Evolutionary conservation across 2,329 filamentous ascomycete species (phyloP).

Genomic region (Ophiocordyceps camponoti-floridani): DNA sequence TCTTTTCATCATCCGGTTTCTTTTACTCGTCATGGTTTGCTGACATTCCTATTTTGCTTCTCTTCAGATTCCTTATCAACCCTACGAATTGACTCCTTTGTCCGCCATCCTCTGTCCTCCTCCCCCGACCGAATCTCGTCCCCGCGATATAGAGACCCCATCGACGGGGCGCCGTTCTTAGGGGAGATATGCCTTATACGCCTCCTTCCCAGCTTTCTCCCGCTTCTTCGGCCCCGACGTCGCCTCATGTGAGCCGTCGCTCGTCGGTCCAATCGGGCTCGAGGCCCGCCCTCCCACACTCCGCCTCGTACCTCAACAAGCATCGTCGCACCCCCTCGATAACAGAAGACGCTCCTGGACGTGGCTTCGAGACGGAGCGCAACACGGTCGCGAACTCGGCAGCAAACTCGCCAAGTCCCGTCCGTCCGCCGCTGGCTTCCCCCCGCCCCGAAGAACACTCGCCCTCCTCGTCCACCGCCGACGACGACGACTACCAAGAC

Average conservation of each 20-base stretch:
- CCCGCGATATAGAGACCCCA: background rate
- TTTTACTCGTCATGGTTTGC: background rate
- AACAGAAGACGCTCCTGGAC: slow-evolving; percentile 10
- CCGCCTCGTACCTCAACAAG: slow-evolving; percentile 46
- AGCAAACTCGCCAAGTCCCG: slow-evolving; percentile 60
- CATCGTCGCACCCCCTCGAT: slow-evolving; percentile 41
- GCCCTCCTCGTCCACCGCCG: slow-evolving; percentile 70
- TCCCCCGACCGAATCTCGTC: background rate
- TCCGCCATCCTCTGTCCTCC: background rate
- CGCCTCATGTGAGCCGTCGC: slow-evolving; percentile 39
- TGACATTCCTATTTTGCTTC: background rate
- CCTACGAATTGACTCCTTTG: background rate
- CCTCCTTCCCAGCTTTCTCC: slow-evolving; percentile 53
- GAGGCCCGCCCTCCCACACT: slow-evolving; percentile 40
- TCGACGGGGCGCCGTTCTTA: slow-evolving; percentile 7
- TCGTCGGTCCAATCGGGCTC: slow-evolving; percentile 33
- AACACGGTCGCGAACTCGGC: slow-evolving; percentile 22
- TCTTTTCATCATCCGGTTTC: background rate
- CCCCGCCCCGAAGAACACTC: slow-evolving; percentile 59
- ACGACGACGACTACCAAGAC: slow-evolving; percentile 58
- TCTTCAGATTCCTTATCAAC: background rate
- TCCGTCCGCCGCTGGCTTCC: slow-evolving; percentile 43
- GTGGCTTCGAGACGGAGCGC: slow-evolving; percentile 3
- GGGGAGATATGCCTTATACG: slow-evolving; percentile 65
- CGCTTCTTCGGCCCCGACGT: slow-evolving; percentile 36